Evolutionary conservation across 2,329 filamentous ascomycete genomes (phyloP).

Genomic region (Helicocarpus griseus): DNA sequence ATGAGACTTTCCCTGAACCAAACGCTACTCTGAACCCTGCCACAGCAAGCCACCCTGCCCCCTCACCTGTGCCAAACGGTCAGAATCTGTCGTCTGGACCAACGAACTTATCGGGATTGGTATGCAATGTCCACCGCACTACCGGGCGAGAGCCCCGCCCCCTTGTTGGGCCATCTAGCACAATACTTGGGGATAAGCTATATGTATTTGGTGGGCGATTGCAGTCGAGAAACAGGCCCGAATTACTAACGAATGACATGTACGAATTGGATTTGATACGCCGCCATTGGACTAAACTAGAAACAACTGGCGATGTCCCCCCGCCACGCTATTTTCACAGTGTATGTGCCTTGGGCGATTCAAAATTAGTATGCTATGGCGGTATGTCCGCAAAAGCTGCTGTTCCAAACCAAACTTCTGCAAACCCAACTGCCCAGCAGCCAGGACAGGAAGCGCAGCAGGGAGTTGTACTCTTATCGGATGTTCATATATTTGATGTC

Average conservation of each 20-base stretch:
- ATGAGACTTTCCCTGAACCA: neutral
- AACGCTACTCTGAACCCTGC: conserved; percentile 7
- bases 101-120: conserved; percentile 55
- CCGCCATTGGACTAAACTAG: conserved; percentile 86
- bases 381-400: conserved; percentile 79
- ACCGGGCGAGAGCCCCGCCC: conserved; percentile 87
- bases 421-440: conserved; percentile 30
- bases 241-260: conserved; percentile 69
- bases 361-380: conserved; percentile 94
- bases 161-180: conserved; percentile 88
- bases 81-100: conserved; percentile 31
- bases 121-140: conserved; percentile 65
- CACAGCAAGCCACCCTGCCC: conserved; percentile 22
- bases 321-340: conserved; percentile 95
- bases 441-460: conserved; percentile 55
- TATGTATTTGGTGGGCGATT: conserved; percentile 93
- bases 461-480: conserved; percentile 94
- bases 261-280: conserved; percentile 89
- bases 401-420: conserved; percentile 36
- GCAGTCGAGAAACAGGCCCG: conserved; percentile 71
- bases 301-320: conserved; percentile 74
- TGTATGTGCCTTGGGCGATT: conserved; percentile 84
- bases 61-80: conserved; percentile 12
- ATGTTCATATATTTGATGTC: conserved; percentile 92
- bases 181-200: conserved; percentile 86